Evolutionary conservation across 495 filamentous ascomycete genomes (phyloP), one percentile per base, ranked within the genome.

Genomic region (Daldinia concentrica): DNA sequence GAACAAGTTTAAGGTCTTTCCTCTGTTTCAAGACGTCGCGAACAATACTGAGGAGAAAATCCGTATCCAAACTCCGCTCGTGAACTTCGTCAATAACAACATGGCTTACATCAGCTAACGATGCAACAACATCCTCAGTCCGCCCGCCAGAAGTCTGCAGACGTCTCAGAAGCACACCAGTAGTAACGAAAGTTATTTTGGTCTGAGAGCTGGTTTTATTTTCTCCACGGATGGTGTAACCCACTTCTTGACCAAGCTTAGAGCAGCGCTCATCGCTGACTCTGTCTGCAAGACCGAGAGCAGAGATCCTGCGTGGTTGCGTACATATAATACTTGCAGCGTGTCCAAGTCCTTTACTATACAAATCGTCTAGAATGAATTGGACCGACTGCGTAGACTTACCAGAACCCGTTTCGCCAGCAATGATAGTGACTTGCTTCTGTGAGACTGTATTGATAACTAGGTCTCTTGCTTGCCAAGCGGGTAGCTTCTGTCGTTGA

Each of bases 361-460:
- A 97, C 75, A 99, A 83, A 73, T 98, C 93, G 73, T 99, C 95
- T 6, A 99, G 83, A 24, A 99, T 84, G 78, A 98, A 99, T 77
- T 99, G 95, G 4, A 98, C 95, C 12, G 93, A 93, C 78, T 99
- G 95, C 0, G 95, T 99, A 61, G 93, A 97, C 78, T 99, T 99
- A 74, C 95, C 95, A 48, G 92, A 96, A 60, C 95, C 95, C 6
- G 95, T 99, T 80, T 98, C 95, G 70, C 95, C 95, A 29, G 93
- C 95, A 58, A 99, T 96, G 68, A 99, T 98, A 4, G 92, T 95
- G 22, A 98, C 92, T 78, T 97, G 93, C 74, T 93, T 87, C 4
- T 82, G 75, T 34, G 86, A 86, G 19, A 98, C 90, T 3, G 92
- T 88, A 12, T 85, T 74, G 27, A 98, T 85, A 29, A 99, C 92